Base-by-base conservation (phyloP, 495 filamentous ascomycete genomes). In the Lasiosphaeria miniovina region DNA sequence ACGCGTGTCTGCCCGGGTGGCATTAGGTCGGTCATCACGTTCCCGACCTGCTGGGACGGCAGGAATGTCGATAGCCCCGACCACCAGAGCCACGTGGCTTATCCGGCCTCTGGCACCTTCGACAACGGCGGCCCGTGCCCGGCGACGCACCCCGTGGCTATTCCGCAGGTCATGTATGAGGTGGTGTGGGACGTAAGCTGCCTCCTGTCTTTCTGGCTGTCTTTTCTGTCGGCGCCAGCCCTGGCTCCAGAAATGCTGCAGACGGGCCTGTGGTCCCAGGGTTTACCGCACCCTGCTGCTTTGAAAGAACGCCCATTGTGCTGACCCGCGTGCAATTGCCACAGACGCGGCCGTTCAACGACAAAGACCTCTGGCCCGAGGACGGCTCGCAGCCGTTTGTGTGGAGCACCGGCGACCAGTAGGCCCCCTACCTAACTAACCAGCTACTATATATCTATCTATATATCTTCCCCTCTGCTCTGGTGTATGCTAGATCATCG, bases 331-430 rank as follows among this genome's bases (percentile, higher is more conserved):
- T 8, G 3, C 12, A 8, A 41, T 41, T 8, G 8, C 72, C 31
- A 71, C 70, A 70, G 72, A 72, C 50, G 72, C 74, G 6, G 68
- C 65, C 3, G 40, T 77, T 75, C 52, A 76, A 77, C 56, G 64
- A 76, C 59, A 57, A 55, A 38, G 51, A 34, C 52, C 50, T 71
- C 38, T 80, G 77, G 74, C 76, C 77, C 24, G 66, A 70, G 52
- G 75, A 75, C 50, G 74, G 73, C 49, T 66, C 71, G 7, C 76
- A 80, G 59, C 78, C 77, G 14, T 80, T 81, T 63, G 74, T 80
- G n/a, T 81, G 49, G 17, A 60, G 58, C 12, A 52, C 49, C 14
- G 58, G 58, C 8, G 58, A 60, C 49, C 35, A 24, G 45, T 58
- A 12, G 11, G 55, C 51, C 6, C 45, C n/a, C 11, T 33, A 6